phyloP scores from a whole-genome alignment of 306 rosid genomes.

The Geum urbanum region DNA sequence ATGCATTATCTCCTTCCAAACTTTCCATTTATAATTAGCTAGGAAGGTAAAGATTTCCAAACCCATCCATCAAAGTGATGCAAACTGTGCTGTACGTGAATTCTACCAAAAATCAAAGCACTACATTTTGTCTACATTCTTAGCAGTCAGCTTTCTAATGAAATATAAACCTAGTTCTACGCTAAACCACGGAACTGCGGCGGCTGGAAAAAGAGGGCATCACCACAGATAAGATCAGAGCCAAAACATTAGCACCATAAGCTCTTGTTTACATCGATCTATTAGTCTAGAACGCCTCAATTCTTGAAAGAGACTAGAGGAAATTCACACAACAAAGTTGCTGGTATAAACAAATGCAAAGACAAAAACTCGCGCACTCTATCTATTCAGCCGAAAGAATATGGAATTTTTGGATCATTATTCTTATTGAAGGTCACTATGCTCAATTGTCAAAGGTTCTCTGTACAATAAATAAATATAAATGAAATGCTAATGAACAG shows the following conservation, averaged over 20 bases:
- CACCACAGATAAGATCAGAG: background rate
- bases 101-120: background rate
- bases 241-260: background rate
- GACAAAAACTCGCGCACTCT: background rate
- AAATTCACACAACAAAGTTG: background rate
- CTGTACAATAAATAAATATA: constrained; percentile 26
- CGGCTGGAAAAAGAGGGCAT: background rate
- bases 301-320: background rate
- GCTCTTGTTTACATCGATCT: too few species aligned
- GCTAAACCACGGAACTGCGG: background rate
- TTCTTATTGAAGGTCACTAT: constrained; percentile 14
- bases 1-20: background rate
- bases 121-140: background rate
- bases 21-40: background rate
- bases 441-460: constrained; percentile 9
- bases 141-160: background rate
- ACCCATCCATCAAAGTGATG: background rate
- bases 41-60: constrained; percentile 6
- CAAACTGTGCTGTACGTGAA: background rate
- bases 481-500: constrained; percentile 21
- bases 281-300: background rate
- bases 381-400: background rate
- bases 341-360: background rate
- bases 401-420: too few species aligned
- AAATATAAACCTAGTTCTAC: background rate